Evolutionary conservation across 768 basidiomycete species (phyloP).

Genomic region (Leccinum subtestaceum): DNA sequence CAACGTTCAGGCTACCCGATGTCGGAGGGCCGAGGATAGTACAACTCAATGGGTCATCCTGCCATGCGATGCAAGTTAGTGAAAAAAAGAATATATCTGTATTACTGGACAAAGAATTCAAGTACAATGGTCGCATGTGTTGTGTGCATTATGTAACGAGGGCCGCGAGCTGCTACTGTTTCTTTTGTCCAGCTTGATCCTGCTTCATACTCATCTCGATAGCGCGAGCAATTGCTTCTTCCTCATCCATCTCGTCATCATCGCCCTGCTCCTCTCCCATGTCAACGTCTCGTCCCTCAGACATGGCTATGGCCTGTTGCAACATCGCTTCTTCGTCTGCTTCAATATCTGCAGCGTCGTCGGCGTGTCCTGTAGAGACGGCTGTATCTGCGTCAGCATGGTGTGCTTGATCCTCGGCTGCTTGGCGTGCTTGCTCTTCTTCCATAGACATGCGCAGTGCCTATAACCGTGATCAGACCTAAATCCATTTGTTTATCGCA

Average conservation of each 20-base stretch:
- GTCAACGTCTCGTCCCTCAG: conserved; percentile 54
- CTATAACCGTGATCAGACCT: conserved; percentile 38
- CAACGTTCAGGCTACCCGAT: no score
- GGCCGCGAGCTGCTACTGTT: conserved; percentile 19
- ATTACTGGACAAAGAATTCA: neutral
- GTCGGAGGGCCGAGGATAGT: no score
- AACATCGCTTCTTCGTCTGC: conserved; percentile 79
- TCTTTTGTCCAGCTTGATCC: conserved; percentile 45
- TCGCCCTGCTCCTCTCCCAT: conserved; percentile 49
- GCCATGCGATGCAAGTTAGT: no score
- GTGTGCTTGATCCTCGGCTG: conserved; percentile 40
- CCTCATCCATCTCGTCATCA: conserved; percentile 77
- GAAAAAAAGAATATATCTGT: neutral
- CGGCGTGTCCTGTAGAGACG: conserved; percentile 21
- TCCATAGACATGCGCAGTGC: conserved; percentile 97
- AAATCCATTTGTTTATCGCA: neutral
- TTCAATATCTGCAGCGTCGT: conserved; percentile 46
- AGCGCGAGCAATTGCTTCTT: conserved; percentile 86
- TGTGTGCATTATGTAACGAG: neutral
- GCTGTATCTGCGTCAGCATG: conserved; percentile 28
- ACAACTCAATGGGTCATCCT: no score
- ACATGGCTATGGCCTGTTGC: conserved; percentile 74
- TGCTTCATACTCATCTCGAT: conserved; percentile 92
- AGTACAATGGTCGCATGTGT: conserved; percentile 2
- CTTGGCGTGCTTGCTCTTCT: conserved; percentile 82